Percentiles rank a stretch among this genome's conserved stretches.
Evolutionary conservation across 2,329 filamentous ascomycete genomes (phyloP).

Genomic region (Ophiosphaerella korrae): DNA sequence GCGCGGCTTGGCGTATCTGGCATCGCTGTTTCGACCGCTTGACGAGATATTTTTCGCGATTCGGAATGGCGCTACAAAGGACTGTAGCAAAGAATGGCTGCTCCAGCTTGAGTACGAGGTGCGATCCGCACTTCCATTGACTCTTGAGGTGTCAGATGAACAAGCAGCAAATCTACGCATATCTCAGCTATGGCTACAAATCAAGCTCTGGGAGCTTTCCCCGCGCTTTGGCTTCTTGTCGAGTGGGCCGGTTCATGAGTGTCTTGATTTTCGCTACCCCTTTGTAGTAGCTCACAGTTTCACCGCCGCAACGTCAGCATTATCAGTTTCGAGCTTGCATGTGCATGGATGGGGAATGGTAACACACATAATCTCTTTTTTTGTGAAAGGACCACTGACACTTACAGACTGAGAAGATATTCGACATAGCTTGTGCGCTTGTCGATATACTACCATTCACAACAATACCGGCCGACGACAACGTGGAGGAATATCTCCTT

Average conservation of each 20-base stretch:
- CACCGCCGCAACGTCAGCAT: conserved; percentile 46
- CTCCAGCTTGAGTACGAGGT: conserved; percentile 67
- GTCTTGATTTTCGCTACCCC: conserved; percentile 67
- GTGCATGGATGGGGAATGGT: conserved; percentile 39
- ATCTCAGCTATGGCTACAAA: conserved; percentile 70
- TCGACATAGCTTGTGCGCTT: conserved; percentile 38
- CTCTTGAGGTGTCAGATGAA: conserved; percentile 58
- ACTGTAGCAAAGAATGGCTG: conserved; percentile 64
- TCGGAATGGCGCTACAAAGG: conserved; percentile 69
- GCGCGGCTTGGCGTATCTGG: conserved; percentile 60
- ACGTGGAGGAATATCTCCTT: conserved; percentile 24
- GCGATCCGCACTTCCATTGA: conserved; percentile 59
- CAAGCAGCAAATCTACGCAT: conserved; percentile 61
- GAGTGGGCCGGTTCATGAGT: conserved; percentile 54
- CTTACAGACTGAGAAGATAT: conserved; percentile 33
- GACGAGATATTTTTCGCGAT: conserved; percentile 67
- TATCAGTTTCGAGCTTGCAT: conserved; percentile 29
- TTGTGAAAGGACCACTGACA: conserved; percentile 7
- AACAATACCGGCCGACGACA: conserved; percentile 11
- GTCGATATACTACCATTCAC: conserved; percentile 35
- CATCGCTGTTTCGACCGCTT: conserved; percentile 68
- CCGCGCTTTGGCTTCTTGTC: conserved; percentile 61
- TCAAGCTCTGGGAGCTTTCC: conserved; percentile 66
- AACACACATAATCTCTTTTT: background rate
- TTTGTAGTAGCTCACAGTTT: conserved; percentile 67